Evolutionary conservation across 139 green algal species (phyloP), one percentile per base, ranked within the genome.

Genomic region (Micractinium sp.): DNA sequence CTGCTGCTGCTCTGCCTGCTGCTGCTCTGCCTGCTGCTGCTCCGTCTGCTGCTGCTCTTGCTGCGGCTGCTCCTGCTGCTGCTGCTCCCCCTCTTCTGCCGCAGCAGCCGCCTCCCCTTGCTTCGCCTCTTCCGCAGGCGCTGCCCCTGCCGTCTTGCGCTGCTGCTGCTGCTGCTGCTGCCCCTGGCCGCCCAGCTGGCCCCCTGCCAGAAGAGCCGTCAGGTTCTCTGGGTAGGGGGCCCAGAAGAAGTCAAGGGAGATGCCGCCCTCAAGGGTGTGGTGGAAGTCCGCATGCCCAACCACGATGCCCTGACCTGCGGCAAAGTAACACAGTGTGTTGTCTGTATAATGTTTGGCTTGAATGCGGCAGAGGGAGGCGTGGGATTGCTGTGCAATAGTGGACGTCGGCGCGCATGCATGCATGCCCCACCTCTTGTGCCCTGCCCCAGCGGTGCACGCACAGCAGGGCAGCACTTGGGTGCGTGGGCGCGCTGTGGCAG

Each of bases 181-280:
- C 41, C 1, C 41, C 15, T 61, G 77, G 16, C 41, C 27, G 33
- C 60, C 35, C 66, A 3, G 61, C 33, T 0, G 82, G 67, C 67
- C 60, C 39, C 67, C 47, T 27, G 14, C 69, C 39, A 88, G 71
- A 16, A 88, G 39, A 0, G 69, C 86, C 22, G 86, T 90, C 16
- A 90, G 60, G 77, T 90, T 90, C 38, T 16, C 12, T 3, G 86
- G 86, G 63, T 81, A 90, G 63, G 77, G 77, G 0, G 47, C 69
- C 86, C 86, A 90, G 23, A 69, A 74, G 60, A 89, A 88, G 27
- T 82, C 67, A 4, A 89, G 36, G 9, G 15, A 20, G 7, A 85
- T 83, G 67, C 77, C 66, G 9, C 88, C 88, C 33, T 88, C 66
- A 1, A 88, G 69, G 36, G 82, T 39, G 41, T 82, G 53, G 19